Percentiles rank a stretch among this genome's conserved stretches.
Conservation (phyloP, 2,329 filamentous ascomycete genomes). For the Teratosphaeriaceae sp. region DNA sequence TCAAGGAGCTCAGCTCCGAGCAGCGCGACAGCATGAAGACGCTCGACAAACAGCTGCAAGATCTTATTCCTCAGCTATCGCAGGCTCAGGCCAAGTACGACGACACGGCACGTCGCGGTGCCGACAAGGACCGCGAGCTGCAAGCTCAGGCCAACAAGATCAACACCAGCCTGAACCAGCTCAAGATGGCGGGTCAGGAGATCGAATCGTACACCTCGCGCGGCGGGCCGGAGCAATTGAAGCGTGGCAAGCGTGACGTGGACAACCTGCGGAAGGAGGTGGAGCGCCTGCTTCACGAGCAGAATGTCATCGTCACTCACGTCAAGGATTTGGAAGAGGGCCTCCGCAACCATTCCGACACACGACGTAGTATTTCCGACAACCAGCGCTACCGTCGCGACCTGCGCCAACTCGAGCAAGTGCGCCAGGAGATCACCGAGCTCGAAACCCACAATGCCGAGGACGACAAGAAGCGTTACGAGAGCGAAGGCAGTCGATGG, state of each 20-base stretch:
- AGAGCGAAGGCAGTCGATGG: slow-evolving; percentile 59
- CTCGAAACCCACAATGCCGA: slow-evolving; percentile 74
- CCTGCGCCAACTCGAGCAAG: slow-evolving; percentile 57
- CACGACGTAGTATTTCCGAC: slow-evolving; percentile 79
- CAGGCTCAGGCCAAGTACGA: slow-evolving; percentile 71
- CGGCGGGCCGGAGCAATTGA: slow-evolving; percentile 66
- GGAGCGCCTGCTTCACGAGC: slow-evolving; percentile 58
- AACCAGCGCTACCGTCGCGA: slow-evolving; percentile 82
- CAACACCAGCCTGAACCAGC: slow-evolving; percentile 66
- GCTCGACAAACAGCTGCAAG: slow-evolving; percentile 66
- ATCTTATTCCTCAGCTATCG: slow-evolving; percentile 66
- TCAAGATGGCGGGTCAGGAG: slow-evolving; percentile 67
- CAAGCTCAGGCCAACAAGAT: slow-evolving; percentile 65
- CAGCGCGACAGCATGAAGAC: slow-evolving; percentile 64
- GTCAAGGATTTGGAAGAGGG: slow-evolving; percentile 74
- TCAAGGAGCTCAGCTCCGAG: slow-evolving; percentile 60
- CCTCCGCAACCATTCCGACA: slow-evolving; percentile 70
- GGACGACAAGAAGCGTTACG: slow-evolving; percentile 71
- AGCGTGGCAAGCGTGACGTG: slow-evolving; percentile 63
- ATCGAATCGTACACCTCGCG: slow-evolving; percentile 74
- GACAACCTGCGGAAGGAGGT: slow-evolving; percentile 61
- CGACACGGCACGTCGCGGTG: slow-evolving; percentile 65
- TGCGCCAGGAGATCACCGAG: slow-evolving; percentile 63
- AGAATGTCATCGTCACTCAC: slow-evolving; percentile 58
- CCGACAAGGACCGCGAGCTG: slow-evolving; percentile 64